These are phyloP conservation scores for Leptodermis oblonga DNA, from an alignment of 257 asterid species.

Conservation along the genomic window DNA sequence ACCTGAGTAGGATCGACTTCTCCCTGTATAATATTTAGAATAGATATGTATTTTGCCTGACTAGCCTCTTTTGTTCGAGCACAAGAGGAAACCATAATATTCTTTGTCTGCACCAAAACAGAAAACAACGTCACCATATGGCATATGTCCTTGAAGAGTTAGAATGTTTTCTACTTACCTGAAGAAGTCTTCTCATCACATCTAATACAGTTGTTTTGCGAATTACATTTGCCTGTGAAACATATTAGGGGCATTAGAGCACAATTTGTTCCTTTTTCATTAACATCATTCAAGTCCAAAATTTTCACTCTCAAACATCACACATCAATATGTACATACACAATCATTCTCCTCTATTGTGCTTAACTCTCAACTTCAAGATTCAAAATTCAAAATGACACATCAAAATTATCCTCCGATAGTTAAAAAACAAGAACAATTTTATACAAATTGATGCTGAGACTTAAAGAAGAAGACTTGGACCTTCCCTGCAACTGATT, in stretches of 20 bases:
- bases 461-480: not conserved
- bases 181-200: conserved; percentile 99
- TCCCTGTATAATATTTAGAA: conserved; percentile 94
- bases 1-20: conserved; percentile 99
- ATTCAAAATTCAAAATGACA: no score
- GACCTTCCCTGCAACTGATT: not conserved
- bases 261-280: not conserved
- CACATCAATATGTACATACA: not conserved
- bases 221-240: conserved; percentile 86
- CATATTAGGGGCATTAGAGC: conserved; percentile 22
- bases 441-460: not conserved
- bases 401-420: not conserved
- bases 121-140: conserved; percentile 15
- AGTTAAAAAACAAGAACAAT: not conserved
- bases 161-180: conserved; percentile 45
- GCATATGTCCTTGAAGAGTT: conserved; percentile 15
- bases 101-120: conserved; percentile 68
- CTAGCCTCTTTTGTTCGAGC: conserved; percentile 96
- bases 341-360: not conserved
- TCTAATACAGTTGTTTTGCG: conserved; percentile 97
- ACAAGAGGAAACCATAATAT: conserved; percentile 93
- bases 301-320: not conserved
- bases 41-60: conserved; percentile 94
- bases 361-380: not conserved
- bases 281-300: not conserved